These are phyloP conservation scores for Harringtonia lauricola DNA, from an alignment of 2,329 filamentous ascomycete species.

Conservation along the genomic window DNA sequence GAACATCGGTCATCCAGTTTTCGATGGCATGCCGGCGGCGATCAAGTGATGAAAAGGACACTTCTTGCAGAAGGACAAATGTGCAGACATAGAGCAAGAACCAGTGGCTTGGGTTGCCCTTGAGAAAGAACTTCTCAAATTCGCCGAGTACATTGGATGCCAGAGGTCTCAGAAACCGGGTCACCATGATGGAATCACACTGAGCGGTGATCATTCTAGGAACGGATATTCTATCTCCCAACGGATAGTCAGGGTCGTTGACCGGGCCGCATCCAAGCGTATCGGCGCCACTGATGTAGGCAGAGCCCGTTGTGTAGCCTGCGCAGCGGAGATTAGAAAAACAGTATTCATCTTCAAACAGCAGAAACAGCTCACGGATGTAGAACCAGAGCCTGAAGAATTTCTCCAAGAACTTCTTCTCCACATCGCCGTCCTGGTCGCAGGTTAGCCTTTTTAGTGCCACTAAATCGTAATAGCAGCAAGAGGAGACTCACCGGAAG, in stretches of 20 bases:
- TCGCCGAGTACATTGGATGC: slow-evolving; percentile 21
- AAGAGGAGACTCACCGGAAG: slow-evolving; percentile 10
- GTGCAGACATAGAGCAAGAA: slow-evolving; percentile 26
- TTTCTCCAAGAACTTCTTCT: slow-evolving; percentile 25
- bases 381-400: slow-evolving; percentile 35
- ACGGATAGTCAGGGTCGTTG: slow-evolving; percentile 24
- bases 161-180: slow-evolving; percentile 22
- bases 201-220: slow-evolving; percentile 35
- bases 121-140: slow-evolving; percentile 23
- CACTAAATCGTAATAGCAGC: background rate
- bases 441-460: background rate
- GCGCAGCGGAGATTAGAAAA: background rate
- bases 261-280: slow-evolving; percentile 27
- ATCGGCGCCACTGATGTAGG: slow-evolving; percentile 28
- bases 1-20: slow-evolving; percentile 15
- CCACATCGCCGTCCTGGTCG: slow-evolving; percentile 14
- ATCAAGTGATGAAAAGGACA: slow-evolving; percentile 27
- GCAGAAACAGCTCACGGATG: slow-evolving; percentile 24
- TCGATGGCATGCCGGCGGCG: slow-evolving; percentile 30
- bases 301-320: slow-evolving; percentile 35
- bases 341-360: background rate
- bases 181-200: slow-evolving; percentile 30
- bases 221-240: slow-evolving; percentile 23
- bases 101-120: slow-evolving; percentile 21
- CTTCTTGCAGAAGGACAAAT: slow-evolving; percentile 32